Conservation (phyloP, 306 rosid genomes). For the Mimosa pudica region DNA sequence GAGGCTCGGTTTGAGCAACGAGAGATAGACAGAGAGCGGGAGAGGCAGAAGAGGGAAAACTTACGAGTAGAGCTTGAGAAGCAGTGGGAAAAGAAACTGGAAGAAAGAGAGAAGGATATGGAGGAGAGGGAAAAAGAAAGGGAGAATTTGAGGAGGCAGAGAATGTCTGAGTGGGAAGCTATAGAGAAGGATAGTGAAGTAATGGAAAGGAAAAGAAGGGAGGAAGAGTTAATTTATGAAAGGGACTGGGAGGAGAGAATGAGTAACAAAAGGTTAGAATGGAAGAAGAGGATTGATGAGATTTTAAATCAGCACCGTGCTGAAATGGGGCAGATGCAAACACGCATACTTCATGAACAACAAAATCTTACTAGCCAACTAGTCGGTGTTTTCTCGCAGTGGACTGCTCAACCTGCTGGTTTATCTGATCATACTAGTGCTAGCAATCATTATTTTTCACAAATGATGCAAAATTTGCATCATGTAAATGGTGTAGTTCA, state of each 20-base stretch:
- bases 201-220: conserved; percentile 80
- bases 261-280: conserved; percentile 71
- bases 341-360: conserved; percentile 87
- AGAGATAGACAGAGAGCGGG: conserved; percentile 77
- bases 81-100: conserved; percentile 72
- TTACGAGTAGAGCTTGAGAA: conserved; percentile 55
- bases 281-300: conserved; percentile 87
- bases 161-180: conserved; percentile 76
- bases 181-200: conserved; percentile 74
- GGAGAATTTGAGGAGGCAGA: conserved; percentile 68
- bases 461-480: conserved; percentile 95
- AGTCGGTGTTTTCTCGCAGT: conserved; percentile 85
- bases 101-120: conserved; percentile 65
- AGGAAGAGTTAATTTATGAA: conserved; percentile 64
- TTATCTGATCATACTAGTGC: conserved; percentile 87
- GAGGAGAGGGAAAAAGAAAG: conserved; percentile 59
- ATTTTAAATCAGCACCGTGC: conserved; percentile 76
- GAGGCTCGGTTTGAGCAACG: conserved; percentile 80
- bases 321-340: conserved; percentile 88
- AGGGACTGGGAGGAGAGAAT: conserved; percentile 86
- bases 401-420: conserved; percentile 85
- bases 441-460: conserved; percentile 87
- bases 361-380: conserved; percentile 80
- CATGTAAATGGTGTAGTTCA: conserved; percentile 88
- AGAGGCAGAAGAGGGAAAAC: conserved; percentile 68